Base-by-base conservation (phyloP, 345 rosid species). In the Angophora floribunda region DNA sequence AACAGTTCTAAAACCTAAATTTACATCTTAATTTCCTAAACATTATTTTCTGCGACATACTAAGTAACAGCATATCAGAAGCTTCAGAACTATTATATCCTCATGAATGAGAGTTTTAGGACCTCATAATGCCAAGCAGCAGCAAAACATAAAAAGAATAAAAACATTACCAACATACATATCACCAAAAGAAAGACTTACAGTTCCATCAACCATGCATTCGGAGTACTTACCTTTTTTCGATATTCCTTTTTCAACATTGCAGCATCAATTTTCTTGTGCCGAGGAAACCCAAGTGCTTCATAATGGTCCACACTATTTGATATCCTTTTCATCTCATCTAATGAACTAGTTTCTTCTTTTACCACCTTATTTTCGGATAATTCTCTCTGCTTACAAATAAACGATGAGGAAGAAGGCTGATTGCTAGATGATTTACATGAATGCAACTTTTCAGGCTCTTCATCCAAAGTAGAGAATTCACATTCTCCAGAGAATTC, bases 261-360 rank as follows among this genome's bases (percentile, higher is more conserved):
- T 15, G 90, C 87, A 6, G 91, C 89, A 90, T 98, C 99, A 51
- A 98, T 89, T 91, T 91, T 94, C 88, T 89, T 94, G 86, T 95
- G 96, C 52, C 98, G 95, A 87, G 96, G 91, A 90, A 97, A 90
- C 87, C 95, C 99, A 87, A 98, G 88, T 28, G 98, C 97, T 89
- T 96, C 97, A 89, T 98, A 98, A 91, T 98, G 98, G 92, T 96
- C 93, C 63, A 85, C 28, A 90, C 98, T 93, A 88, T 90, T 92
- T 85, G 96, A 91, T 94, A 98, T 98, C 90, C 98, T 94, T 92
- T 91, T 95, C 97, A 98, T 98, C 91, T 98, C 99, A 91, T 93
- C 95, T 87, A 88, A 88, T 51, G 99, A 95, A 87, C 91, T 91
- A 49, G 88, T 86, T 52, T 95, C 99, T 89, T 95, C 93, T 89